Conservation (phyloP, 139 green algal species). For the Coelastrella sp. region DNA sequence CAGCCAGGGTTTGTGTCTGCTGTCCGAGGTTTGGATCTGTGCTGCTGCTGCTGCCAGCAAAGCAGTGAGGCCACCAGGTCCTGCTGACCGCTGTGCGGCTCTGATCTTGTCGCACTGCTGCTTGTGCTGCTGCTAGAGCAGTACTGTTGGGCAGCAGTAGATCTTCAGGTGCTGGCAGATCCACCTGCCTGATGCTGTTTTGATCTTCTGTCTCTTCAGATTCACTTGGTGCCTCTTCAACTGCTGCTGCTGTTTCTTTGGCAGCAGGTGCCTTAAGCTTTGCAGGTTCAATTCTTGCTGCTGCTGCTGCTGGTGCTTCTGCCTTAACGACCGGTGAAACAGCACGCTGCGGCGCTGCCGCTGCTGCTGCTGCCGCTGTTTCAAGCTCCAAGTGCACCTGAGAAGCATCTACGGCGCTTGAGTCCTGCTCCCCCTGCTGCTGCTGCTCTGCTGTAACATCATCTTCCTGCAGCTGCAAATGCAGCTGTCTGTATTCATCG, state of each 20-base stretch:
- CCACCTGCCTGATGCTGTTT: background rate
- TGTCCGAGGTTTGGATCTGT: background rate
- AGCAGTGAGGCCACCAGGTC: slow-evolving; percentile 9
- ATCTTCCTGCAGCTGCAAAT: slow-evolving; percentile 39
- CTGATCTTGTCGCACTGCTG: slow-evolving; percentile 9
- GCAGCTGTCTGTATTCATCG: slow-evolving; percentile 26
- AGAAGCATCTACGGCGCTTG: background rate
- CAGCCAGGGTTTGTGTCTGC: background rate
- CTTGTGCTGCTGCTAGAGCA: slow-evolving; percentile 6
- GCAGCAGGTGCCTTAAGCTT: background rate
- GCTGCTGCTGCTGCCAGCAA: background rate
- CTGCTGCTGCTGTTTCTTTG: slow-evolving; percentile 24
- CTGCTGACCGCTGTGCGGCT: background rate
- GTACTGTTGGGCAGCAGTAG: slow-evolving; percentile 1
- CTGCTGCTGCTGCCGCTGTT: slow-evolving; percentile 21
- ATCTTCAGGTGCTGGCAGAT: slow-evolving; percentile 25
- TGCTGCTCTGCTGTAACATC: background rate
- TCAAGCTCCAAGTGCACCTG: background rate
- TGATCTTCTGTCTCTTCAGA: background rate
- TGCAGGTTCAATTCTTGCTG: background rate
- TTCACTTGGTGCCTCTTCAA: background rate
- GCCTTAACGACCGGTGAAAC: too few relatives aligned
- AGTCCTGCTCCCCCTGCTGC: background rate
- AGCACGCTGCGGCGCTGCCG: too few relatives aligned
- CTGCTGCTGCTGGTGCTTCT: background rate